Evolutionary conservation across 75 land plant genomes (phyloP), one percentile per base, ranked within the genome.

Genomic region (Picea sitchensis): DNA sequence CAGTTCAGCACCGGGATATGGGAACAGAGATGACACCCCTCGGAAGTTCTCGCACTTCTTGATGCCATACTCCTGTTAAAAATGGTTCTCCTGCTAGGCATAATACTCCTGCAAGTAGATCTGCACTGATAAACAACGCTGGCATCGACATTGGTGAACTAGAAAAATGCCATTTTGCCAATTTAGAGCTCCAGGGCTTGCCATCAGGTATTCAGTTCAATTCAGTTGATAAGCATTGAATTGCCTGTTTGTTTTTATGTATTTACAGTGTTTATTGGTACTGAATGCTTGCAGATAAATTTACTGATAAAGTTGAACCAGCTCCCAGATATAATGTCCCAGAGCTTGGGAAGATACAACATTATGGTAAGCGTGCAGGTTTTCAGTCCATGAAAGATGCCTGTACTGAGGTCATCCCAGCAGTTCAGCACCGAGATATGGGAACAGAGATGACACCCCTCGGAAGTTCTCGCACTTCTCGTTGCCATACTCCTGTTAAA

Each of bases 11-110:
- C 71, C 82, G 89, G 68, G 98, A 95, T 59, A 76, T 94, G 80
- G 96, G 98, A 12, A 95, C 98, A 6, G 90, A 93, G 86, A 91
- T 90, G 89, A 91, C 96, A 3, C 96, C 98, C 11, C 69, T 88
- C 13, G 91, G 85, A 5, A 94, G 95, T 77, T 86, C 90, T 30
- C 91, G 87, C 1, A 85, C 85, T 1, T 87, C 95, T 11, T 84
- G 91, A 44, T 88, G 91, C 61, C 91, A 71, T 58, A 88, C 92
- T 57, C 96, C 96, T 0, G 78, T 79, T 71, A 84, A 82, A 47
- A 84, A 59, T 77, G 59, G 83, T 26, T 91, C 98, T 2, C 93
- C 98, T 17, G 83, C 83, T 2, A 78, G 94, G 73, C 90, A 92
- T 61, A 92, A 92, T 78, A 92, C 91, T 1, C 94, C 94, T 1